Evolutionary conservation across 1,139 yeast species (phyloP).

Genomic region (Lodderomyces margitis): DNA sequence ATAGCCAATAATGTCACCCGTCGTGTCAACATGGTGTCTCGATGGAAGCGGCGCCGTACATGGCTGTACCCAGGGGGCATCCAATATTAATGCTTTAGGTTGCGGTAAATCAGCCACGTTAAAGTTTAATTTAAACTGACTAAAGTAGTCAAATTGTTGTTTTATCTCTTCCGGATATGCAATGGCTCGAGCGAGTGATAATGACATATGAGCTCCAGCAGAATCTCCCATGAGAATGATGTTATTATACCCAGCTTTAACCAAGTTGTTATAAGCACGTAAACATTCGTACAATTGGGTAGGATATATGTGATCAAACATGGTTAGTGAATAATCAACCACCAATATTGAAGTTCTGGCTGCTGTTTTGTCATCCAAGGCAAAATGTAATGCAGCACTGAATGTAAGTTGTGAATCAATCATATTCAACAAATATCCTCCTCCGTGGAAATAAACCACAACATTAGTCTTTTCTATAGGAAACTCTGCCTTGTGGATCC

Average conservation of each 20-base stretch:
- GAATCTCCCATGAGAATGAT: slow-evolving; percentile 46
- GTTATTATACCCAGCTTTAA: slow-evolving; percentile 27
- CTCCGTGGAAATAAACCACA: slow-evolving; percentile 37
- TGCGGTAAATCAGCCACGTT: slow-evolving; percentile 18
- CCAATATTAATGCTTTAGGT: slow-evolving; percentile 31
- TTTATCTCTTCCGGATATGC: slow-evolving; percentile 32
- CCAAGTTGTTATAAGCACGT: slow-evolving; percentile 26
- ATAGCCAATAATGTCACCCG: slow-evolving; percentile 35
- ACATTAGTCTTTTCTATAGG: slow-evolving; percentile 13
- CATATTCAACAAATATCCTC: slow-evolving; percentile 37
- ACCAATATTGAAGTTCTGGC: slow-evolving; percentile 26
- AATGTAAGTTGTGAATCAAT: slow-evolving; percentile 28
- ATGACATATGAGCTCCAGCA: slow-evolving; percentile 44
- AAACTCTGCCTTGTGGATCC: slow-evolving; percentile 18
- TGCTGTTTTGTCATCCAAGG: slow-evolving; percentile 21
- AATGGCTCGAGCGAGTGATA: slow-evolving; percentile 31
- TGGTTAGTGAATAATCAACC: slow-evolving; percentile 40
- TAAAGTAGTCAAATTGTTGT: slow-evolving; percentile 19
- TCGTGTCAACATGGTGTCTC: slow-evolving; percentile 21
- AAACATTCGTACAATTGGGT: slow-evolving; percentile 38
- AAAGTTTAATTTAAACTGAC: slow-evolving; percentile 20
- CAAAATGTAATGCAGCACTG: slow-evolving; percentile 23
- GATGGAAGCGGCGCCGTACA: slow-evolving; percentile 20
- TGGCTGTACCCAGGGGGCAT: slow-evolving; percentile 44
- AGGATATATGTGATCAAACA: slow-evolving; percentile 29